These are phyloP conservation scores for Pyrenophora seminiperda DNA, from an alignment of 2,329 filamentous ascomycete genomes.

Conservation along the genomic window DNA sequence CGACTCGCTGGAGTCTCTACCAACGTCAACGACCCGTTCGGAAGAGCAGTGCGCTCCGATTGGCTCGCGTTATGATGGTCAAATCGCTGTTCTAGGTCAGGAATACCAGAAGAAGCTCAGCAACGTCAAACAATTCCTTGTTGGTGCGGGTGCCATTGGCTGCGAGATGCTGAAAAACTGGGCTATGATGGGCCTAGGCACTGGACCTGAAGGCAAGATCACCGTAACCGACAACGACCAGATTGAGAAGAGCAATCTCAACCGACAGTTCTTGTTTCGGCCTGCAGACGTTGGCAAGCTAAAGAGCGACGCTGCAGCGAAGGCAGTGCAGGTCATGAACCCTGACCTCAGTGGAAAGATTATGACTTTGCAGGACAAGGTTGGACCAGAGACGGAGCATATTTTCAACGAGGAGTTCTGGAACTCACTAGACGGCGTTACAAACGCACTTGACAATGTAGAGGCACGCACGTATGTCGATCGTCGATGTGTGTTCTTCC, in stretches of 20 bases:
- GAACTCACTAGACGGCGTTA: conserved; percentile 84
- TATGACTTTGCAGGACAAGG: conserved; percentile 81
- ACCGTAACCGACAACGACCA: conserved; percentile 97
- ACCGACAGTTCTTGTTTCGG: conserved; percentile 95
- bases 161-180: conserved; percentile 99
- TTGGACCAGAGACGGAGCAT: conserved; percentile 88
- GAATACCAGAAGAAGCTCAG: conserved; percentile 93
- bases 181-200: conserved; percentile 96
- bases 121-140: conserved; percentile 89
- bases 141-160: conserved; percentile 94
- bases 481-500: conserved; percentile 96
- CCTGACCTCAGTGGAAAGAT: conserved; percentile 89
- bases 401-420: conserved; percentile 96
- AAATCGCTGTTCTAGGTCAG: conserved; percentile 93
- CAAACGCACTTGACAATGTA: conserved; percentile 96
- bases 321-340: conserved; percentile 93
- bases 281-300: conserved; percentile 90
- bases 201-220: conserved; percentile 86
- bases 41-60: conserved; percentile 87
- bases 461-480: conserved; percentile 97
- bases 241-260: conserved; percentile 98
- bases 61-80: conserved; percentile 89
- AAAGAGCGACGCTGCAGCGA: conserved; percentile 94
- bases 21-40: conserved; percentile 72
- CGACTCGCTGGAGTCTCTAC: conserved; percentile 94